A percentile compares a stretch with the other conserved stretches of the same genome.
These are phyloP conservation scores for Aurifilum marmelostoma DNA, from an alignment of 2,329 filamentous ascomycete species.

Conservation along the genomic window DNA sequence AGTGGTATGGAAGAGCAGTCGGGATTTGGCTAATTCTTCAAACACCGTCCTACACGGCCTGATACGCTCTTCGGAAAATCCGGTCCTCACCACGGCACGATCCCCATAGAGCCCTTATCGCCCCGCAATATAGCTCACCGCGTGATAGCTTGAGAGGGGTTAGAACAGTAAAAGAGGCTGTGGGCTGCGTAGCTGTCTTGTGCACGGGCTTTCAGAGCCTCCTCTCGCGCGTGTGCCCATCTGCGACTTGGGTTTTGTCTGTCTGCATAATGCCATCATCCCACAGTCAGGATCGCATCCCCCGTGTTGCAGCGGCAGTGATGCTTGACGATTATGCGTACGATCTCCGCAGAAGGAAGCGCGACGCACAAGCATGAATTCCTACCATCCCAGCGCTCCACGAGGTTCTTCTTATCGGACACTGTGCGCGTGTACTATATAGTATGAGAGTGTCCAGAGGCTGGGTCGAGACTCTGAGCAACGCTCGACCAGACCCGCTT, in stretches of 20 bases:
- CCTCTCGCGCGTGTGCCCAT: not conserved
- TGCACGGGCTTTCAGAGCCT: not conserved
- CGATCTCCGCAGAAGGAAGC: constrained; percentile 4
- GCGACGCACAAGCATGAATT: not conserved
- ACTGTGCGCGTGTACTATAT: not conserved
- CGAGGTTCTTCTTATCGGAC: not conserved
- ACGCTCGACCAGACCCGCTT: not conserved
- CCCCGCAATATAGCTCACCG: not conserved
- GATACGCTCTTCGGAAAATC: not conserved
- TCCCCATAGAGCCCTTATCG: constrained; percentile 3
- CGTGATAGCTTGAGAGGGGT: not conserved
- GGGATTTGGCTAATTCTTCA: not conserved
- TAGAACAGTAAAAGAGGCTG: not conserved
- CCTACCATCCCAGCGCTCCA: not conserved
- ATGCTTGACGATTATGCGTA: not conserved
- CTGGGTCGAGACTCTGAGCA: not conserved
- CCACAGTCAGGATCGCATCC: not conserved
- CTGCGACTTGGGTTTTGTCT: no score
- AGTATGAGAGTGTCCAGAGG: no score
- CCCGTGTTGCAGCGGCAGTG: not conserved
- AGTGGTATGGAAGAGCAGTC: not conserved
- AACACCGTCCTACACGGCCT: not conserved
- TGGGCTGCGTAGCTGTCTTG: not conserved
- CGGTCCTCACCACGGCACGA: not conserved
- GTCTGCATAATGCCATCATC: not conserved